Percentiles rank a stretch among this genome's conserved stretches.
Evolutionary conservation across 73 alveolate species (phyloP).

Genomic region (Paramecium octaurelia): DNA sequence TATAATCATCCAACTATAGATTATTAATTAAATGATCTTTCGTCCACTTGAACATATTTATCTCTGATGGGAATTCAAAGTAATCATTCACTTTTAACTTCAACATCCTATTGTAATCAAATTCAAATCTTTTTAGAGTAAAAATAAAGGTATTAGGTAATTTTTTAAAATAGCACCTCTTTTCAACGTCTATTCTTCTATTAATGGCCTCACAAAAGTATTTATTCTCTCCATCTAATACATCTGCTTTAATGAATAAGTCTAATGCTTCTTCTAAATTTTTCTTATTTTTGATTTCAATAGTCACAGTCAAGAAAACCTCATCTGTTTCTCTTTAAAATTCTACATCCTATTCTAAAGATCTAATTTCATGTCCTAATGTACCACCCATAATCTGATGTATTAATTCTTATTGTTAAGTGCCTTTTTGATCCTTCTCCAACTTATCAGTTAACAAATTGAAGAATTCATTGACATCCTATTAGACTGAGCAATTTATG

Average conservation of each 20-base stretch:
- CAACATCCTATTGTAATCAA: conserved; percentile 89
- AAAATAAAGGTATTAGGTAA: conserved; percentile 84
- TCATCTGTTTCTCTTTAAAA: conserved; percentile 85
- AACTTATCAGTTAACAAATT: conserved; percentile 85
- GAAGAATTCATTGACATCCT: conserved; percentile 94
- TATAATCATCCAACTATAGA: conserved; percentile 46
- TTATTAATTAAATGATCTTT: conserved; percentile 63
- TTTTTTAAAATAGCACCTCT: conserved; percentile 76
- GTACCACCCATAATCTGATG: conserved; percentile 82
- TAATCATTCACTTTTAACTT: conserved; percentile 91
- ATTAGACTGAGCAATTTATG: conserved; percentile 82
- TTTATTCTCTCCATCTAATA: conserved; percentile 74
- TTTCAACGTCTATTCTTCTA: conserved; percentile 71
- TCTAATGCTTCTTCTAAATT: conserved; percentile 76
- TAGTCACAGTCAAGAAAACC: conserved; percentile 82
- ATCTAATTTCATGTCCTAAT: conserved; percentile 46
- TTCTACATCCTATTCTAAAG: conserved; percentile 85
- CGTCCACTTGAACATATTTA: conserved; percentile 87
- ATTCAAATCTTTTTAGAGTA: conserved; percentile 92
- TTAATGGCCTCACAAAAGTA: conserved; percentile 70
- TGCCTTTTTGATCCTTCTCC: conserved; percentile 81
- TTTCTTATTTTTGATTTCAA: conserved; percentile 77
- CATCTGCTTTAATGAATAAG: conserved; percentile 78
- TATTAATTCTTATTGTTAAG: conserved; percentile 76
- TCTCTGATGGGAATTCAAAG: conserved; percentile 86